Percentiles rank a stretch among this genome's conserved stretches.
These are phyloP conservation scores for Oryza meyeriana DNA, from an alignment of 176 grass and related monocot genomes.

Conservation along the genomic window DNA sequence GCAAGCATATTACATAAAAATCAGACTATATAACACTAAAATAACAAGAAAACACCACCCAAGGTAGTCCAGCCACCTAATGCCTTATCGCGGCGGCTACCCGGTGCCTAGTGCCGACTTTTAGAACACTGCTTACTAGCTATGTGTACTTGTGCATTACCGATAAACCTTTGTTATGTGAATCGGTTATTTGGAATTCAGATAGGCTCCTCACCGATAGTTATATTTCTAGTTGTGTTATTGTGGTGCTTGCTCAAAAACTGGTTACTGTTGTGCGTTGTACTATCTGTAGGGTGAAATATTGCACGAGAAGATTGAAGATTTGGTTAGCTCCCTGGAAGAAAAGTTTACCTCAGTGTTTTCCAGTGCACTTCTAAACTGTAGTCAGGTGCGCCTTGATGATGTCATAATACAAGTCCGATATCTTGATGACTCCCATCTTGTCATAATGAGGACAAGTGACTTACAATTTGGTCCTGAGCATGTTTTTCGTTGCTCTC, in stretches of 20 bases:
- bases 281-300: slow-evolving; percentile 57
- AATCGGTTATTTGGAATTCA: neutral
- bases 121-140: too few species aligned
- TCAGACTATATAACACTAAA: too few species aligned
- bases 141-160: neutral
- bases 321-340: slow-evolving; percentile 46
- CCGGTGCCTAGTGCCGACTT: too few species aligned
- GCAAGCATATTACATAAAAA: too few species aligned
- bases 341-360: slow-evolving; percentile 42
- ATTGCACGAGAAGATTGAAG: slow-evolving; percentile 66
- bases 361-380: slow-evolving; percentile 49
- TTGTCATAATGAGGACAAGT: slow-evolving; percentile 36
- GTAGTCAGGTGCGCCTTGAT: slow-evolving; percentile 46
- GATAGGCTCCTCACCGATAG: too few species aligned
- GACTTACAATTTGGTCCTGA: slow-evolving; percentile 52
- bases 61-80: too few species aligned
- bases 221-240: neutral
- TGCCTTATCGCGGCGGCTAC: too few species aligned
- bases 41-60: too few species aligned
- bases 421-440: slow-evolving; percentile 48
- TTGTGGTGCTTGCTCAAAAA: neutral
- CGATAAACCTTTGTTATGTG: neutral
- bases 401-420: slow-evolving; percentile 40
- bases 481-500: slow-evolving; percentile 48
- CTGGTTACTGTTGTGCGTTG: neutral